phyloP scores from a whole-genome alignment of 2,329 filamentous ascomycete species.

The Cladophialophora bantiana region DNA sequence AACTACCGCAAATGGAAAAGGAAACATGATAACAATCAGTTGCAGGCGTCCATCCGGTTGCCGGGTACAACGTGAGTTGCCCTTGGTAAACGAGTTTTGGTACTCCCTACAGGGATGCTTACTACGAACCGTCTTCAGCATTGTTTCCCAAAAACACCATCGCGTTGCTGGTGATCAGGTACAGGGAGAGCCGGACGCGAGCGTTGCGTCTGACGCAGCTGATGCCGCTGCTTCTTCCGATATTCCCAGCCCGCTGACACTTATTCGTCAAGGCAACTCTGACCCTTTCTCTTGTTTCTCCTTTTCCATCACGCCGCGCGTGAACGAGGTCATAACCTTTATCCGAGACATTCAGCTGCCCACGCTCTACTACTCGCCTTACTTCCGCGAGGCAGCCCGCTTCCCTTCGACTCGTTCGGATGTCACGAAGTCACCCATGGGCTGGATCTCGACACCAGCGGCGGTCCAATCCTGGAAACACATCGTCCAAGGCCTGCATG shows the following conservation, averaged over 20 bases:
- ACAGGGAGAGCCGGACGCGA: not conserved
- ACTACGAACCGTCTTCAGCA: not conserved
- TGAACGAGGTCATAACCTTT: constrained; percentile 13
- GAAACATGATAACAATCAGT: constrained; percentile 5
- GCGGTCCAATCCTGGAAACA: constrained; percentile 10
- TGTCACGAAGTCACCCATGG: constrained; percentile 8
- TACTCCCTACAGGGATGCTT: not conserved
- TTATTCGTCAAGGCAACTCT: constrained; percentile 3
- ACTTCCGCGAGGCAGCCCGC: constrained; percentile 5
- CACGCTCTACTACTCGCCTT: constrained; percentile 6
- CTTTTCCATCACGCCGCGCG: constrained; percentile 6
- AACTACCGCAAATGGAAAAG: constrained; percentile 17
- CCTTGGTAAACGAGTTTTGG: not conserved
- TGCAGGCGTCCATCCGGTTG: constrained; percentile 11
- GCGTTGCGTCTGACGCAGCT: not conserved
- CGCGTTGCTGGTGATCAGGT: not conserved
- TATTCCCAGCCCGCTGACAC: constrained; percentile 5
- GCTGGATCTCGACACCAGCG: constrained; percentile 12
- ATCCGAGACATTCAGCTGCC: constrained; percentile 12
- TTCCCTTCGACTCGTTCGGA: constrained; percentile 6
- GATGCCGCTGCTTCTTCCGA: not conserved
- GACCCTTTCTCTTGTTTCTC: constrained; percentile 12
- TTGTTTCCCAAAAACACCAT: not conserved
- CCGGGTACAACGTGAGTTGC: not conserved
- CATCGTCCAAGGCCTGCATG: constrained; percentile 11